phyloP scores from a whole-genome alignment of 164 flowering plant species.

The Santalum album region DNA sequence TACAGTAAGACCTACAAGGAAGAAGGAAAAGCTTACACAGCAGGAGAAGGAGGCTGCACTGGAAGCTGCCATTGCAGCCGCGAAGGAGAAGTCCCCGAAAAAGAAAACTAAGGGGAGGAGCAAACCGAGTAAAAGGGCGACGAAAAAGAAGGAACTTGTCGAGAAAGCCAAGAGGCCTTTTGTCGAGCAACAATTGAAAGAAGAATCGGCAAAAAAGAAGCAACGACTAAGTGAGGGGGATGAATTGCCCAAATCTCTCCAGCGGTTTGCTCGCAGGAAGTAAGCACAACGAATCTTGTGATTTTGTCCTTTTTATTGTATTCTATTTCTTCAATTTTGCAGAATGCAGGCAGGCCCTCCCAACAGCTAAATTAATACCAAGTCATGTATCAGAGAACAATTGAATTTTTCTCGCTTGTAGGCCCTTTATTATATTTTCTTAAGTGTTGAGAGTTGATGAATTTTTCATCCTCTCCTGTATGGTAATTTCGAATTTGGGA shows the following conservation, averaged over 20 bases:
- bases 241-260: slow-evolving; percentile 47
- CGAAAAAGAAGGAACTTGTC: slow-evolving; percentile 51
- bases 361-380: no score
- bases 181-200: slow-evolving; percentile 42
- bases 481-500: no score
- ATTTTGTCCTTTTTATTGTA: no score
- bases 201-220: slow-evolving; percentile 32
- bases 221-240: slow-evolving; percentile 26
- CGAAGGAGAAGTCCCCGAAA: slow-evolving; percentile 32
- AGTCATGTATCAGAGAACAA: no score
- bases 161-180: slow-evolving; percentile 64
- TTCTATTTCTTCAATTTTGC: no score
- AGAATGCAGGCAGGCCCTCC: no score
- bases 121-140: slow-evolving; percentile 58
- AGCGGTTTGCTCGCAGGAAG: slow-evolving; percentile 47
- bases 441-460: no score
- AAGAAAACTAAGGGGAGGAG: slow-evolving; percentile 86
- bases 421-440: no score
- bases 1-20: slow-evolving; percentile 34
- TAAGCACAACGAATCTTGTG: not conserved
- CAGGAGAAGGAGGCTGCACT: slow-evolving; percentile 57
- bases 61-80: slow-evolving; percentile 67
- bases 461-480: no score
- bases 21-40: slow-evolving; percentile 49
- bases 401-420: no score